Conservation (phyloP, 129 eudicot species). For the sunflower (Helianthus annuus) region HanXRQr2.0-SUNRISE NC_035446.2:11535699-11536198, state of each 20-base stretch:
- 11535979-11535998: no score
- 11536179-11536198: background rate
- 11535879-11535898: slow-evolving; percentile 16
- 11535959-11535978: background rate
- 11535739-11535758: background rate
- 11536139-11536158: slow-evolving; percentile 5
- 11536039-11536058: slow-evolving; percentile 9
- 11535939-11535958: background rate
- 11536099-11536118: slow-evolving; percentile 9
- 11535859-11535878: slow-evolving; percentile 25
- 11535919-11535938: background rate
- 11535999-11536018: no score
- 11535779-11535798: slow-evolving; percentile 82
- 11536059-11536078: background rate
- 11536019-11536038: background rate
- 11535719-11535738: background rate
- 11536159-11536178: background rate
- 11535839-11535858: slow-evolving; percentile 90
- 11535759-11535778: slow-evolving; percentile 29
- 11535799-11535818: slow-evolving; percentile 81
- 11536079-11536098: background rate
- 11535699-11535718: no score
- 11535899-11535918: slow-evolving; percentile 4
- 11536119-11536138: slow-evolving; percentile 7
- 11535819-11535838: slow-evolving; percentile 77